Evolutionary conservation across 1,284 basidiomycete genomes (phyloP).

Genomic region (Cryptococcus neoformans): DNA sequence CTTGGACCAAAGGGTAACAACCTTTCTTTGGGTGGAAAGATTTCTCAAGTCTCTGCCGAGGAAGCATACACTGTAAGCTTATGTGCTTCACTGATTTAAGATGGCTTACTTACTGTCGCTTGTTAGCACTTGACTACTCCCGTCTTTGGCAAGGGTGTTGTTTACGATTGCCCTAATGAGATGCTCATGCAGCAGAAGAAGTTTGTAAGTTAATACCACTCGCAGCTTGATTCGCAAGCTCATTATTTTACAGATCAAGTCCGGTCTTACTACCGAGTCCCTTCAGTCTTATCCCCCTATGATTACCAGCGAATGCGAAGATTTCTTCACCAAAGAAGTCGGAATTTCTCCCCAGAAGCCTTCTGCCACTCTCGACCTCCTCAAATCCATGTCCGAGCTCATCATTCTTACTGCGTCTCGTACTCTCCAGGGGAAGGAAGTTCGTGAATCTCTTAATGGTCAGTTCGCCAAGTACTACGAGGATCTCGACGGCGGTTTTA

Average conservation of each 20-base stretch:
- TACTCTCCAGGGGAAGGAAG: constrained; percentile 89
- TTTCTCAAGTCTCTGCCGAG: constrained; percentile 89
- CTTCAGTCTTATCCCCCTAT: constrained; percentile 87
- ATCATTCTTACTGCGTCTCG: constrained; percentile 93
- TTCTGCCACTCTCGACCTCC: constrained; percentile 54
- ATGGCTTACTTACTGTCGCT: not conserved
- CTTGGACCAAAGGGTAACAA: constrained; percentile 92
- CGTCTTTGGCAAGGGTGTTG: constrained; percentile 95
- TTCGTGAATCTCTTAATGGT: constrained; percentile 75
- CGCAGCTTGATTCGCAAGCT: not conserved
- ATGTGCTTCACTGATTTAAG: not conserved
- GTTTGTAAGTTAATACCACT: constrained; percentile 55
- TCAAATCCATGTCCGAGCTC: constrained; percentile 82
- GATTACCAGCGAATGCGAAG: constrained; percentile 78
- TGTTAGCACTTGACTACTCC: constrained; percentile 79
- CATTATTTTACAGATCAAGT: constrained; percentile 60
- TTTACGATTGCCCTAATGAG: constrained; percentile 96
- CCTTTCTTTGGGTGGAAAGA: constrained; percentile 90
- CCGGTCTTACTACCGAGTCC: constrained; percentile 88
- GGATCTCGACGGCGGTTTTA: constrained; percentile 91
- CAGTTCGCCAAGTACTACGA: constrained; percentile 81
- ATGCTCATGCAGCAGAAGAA: constrained; percentile 99
- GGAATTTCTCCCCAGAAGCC: constrained; percentile 18
- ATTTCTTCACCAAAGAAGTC: constrained; percentile 59
- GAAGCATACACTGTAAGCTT: constrained; percentile 83